Conservation (phyloP, 1,139 yeast genomes). For the Yarrowia galli region DNA sequence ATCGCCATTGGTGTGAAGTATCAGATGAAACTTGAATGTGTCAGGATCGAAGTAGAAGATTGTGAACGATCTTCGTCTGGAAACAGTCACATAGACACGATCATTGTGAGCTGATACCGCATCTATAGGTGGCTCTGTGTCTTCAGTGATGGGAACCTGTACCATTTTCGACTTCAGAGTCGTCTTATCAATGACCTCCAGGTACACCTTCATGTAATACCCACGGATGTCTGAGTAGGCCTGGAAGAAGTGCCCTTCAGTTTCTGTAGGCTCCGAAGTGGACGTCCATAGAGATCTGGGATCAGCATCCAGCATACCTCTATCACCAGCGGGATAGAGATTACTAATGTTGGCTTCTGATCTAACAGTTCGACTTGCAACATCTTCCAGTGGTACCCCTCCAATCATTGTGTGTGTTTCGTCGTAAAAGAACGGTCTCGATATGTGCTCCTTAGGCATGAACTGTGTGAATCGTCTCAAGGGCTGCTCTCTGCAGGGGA, state of each 20-base stretch:
- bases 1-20: not conserved
- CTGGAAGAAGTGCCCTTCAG: not conserved
- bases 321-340: too few relatives aligned
- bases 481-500: not conserved
- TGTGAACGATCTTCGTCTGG: not conserved
- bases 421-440: slow-evolving; percentile 19
- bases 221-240: not conserved
- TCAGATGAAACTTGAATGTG: not conserved
- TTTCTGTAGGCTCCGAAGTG: slow-evolving; percentile 1
- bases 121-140: not conserved
- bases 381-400: not conserved
- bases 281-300: slow-evolving; percentile 1
- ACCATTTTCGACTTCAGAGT: not conserved
- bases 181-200: not conserved
- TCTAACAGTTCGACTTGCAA: not conserved
- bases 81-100: not conserved
- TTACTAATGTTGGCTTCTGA: not conserved
- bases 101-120: slow-evolving; percentile 4
- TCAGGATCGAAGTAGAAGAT: slow-evolving; percentile 4
- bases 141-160: not conserved
- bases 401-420: not conserved
- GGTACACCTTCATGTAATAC: not conserved
- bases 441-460: not conserved
- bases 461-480: slow-evolving; percentile 6
- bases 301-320: not conserved